Conservation (phyloP, 805 yeast species). For the Saturnispora ahearnii region DNA sequence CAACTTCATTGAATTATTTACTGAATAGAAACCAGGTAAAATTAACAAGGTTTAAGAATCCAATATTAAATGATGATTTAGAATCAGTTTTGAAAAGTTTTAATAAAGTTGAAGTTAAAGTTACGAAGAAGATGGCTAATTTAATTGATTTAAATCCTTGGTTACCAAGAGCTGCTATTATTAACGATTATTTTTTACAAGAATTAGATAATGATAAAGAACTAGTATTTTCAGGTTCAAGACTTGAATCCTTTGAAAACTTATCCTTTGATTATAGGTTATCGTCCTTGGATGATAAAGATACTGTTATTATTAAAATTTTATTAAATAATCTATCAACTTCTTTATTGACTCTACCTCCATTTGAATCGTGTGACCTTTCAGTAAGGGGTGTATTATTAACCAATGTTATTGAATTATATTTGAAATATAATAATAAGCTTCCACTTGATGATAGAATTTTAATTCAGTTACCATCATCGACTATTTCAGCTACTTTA, state of each 20-base stretch:
- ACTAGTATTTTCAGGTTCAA: background rate
- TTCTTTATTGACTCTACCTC: slow-evolving; percentile 2
- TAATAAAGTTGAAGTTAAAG: slow-evolving; percentile 6
- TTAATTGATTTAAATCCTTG: slow-evolving; percentile 7
- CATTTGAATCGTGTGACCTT: background rate
- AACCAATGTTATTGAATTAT: slow-evolving; percentile 5
- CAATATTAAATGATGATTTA: slow-evolving; percentile 17
- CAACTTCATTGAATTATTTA: slow-evolving; percentile 31
- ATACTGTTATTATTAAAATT: background rate
- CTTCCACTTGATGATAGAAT: background rate
- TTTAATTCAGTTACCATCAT: background rate
- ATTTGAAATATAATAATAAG: background rate
- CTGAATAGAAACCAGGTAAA: slow-evolving; percentile 24
- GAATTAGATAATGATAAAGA: background rate
- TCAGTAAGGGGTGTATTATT: background rate
- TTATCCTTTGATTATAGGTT: slow-evolving; percentile 1
- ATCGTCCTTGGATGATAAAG: background rate
- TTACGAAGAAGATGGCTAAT: slow-evolving; percentile 2
- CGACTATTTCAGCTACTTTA: background rate
- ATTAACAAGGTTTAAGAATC: slow-evolving; percentile 14
- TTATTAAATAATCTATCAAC: slow-evolving; percentile 8
- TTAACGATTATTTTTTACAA: background rate
- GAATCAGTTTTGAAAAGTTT: slow-evolving; percentile 22
- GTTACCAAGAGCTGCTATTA: slow-evolving; percentile 7
- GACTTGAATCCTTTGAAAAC: background rate